phyloP scores from a whole-genome alignment of 176 grass and related monocot species.

The Bromus sterilis region DNA sequence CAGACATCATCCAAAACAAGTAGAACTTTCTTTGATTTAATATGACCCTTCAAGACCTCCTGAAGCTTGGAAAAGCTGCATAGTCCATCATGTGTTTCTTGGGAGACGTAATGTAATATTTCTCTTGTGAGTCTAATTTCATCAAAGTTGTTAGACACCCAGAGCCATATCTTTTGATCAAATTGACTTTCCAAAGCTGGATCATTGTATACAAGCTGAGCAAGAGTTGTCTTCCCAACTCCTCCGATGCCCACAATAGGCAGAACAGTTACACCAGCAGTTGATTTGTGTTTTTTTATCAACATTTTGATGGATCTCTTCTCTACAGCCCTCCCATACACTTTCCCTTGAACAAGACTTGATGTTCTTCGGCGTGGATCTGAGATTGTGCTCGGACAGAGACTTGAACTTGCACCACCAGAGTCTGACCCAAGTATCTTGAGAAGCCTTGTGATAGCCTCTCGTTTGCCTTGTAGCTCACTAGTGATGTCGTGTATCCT shows the following conservation, averaged over 20 bases:
- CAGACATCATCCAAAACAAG: slow-evolving; percentile 32
- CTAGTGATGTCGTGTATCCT: neutral
- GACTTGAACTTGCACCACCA: neutral
- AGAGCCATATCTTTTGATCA: slow-evolving; percentile 11
- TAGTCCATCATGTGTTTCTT: neutral
- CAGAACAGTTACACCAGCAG: neutral
- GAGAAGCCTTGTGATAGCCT: neutral
- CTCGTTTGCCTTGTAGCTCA: neutral
- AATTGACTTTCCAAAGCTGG: neutral
- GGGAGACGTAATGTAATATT: neutral
- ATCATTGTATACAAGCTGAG: neutral
- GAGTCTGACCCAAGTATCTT: neutral
- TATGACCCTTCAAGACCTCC: neutral
- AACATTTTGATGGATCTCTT: neutral
- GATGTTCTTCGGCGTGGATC: neutral
- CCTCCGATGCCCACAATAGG: slow-evolving; percentile 20
- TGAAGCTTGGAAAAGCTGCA: neutral
- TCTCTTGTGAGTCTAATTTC: neutral
- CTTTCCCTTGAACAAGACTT: neutral
- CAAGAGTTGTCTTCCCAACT: slow-evolving; percentile 6
- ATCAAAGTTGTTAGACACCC: neutral
- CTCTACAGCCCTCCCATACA: neutral
- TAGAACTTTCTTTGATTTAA: neutral
- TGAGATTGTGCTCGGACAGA: neutral
- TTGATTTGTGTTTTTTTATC: neutral